Base-by-base conservation (phyloP, 345 rosid species). In the rapeseed (Brassica napus) region DNA sequence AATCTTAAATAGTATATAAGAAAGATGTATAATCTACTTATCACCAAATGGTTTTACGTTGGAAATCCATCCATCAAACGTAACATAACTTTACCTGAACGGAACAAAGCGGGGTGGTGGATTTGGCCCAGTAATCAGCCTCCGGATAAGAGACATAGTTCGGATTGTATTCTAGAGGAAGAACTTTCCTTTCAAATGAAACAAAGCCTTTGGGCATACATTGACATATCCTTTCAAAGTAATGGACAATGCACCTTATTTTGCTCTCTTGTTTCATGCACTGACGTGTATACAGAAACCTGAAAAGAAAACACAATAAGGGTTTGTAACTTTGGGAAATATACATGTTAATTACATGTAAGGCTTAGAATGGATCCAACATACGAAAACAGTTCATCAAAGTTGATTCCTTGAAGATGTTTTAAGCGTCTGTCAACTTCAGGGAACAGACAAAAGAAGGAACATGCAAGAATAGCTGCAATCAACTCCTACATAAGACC, bases 161-260 rank as follows among this genome's bases (percentile, higher is more conserved):
- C 68, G 83, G 78, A 81, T 12, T 60, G 73, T 71, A n/a, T 52
- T 77, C 85, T 16, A 75, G 35, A 0, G 83, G 79, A 79, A 92
- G 94, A 75, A 89, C 76, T 85, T 92, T 94, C 69, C 92, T 83
- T 85, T 94, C 97, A 84, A 91, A 94, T 21, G 97, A 92, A 44
- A 94, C 89, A 80, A 81, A 82, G 35, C 97, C 98, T 24, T 21
- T 63, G 18, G 98, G 97, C 82, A 86, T 82, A 69, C 30, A 71
- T 21, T 76, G 79, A 75, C 88, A 84, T 79, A 92, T 87, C 85
- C 94, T 89, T 69, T 75, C 87, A 78, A 63, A 63, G 67, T 60
- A 60, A 91, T 89, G 88, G 6, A 80, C 30, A 14, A 91, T 81
- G 76, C 97, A 92, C 84, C 76, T 91, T 67, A 92, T 73, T 77